Conservation (phyloP, 805 yeast genomes). For the Jamesozyma hellenica region DNA sequence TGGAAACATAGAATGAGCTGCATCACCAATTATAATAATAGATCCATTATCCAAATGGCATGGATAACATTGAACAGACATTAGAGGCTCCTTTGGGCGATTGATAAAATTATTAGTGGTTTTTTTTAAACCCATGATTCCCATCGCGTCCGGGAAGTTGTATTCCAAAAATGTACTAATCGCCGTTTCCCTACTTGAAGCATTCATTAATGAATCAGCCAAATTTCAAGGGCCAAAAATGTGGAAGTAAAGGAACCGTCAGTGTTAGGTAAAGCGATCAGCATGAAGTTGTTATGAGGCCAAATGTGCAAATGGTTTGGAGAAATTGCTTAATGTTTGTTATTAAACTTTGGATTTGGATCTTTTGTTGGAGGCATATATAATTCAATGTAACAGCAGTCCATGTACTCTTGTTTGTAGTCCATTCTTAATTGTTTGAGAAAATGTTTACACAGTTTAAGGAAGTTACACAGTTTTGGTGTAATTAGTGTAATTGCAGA, state of each 20-base stretch:
- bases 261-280: slow-evolving; percentile 76
- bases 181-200: slow-evolving; percentile 30
- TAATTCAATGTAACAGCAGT: slow-evolving; percentile 74
- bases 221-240: slow-evolving; percentile 73
- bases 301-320: slow-evolving; percentile 83
- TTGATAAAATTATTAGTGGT: slow-evolving; percentile 41
- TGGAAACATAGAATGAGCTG: slow-evolving; percentile 97
- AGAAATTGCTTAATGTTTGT: slow-evolving; percentile 40
- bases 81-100: slow-evolving; percentile 68
- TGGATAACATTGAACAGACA: slow-evolving; percentile 61
- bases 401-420: slow-evolving; percentile 66
- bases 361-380: slow-evolving; percentile 51
- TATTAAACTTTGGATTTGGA: slow-evolving; percentile 16
- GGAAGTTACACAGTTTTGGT: no score
- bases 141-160: slow-evolving; percentile 68
- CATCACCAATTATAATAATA: slow-evolving; percentile 74
- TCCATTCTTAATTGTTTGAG: slow-evolving; percentile 61
- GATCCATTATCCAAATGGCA: slow-evolving; percentile 52
- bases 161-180: slow-evolving; percentile 44
- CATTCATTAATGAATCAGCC: slow-evolving; percentile 38
- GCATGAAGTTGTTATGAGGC: slow-evolving; percentile 83
- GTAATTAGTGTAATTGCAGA: no score
- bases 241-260: slow-evolving; percentile 88
- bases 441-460: no score
- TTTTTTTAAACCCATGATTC: slow-evolving; percentile 50